Conservation (phyloP, 768 basidiomycete species). For the Serendipita sp. region DNA sequence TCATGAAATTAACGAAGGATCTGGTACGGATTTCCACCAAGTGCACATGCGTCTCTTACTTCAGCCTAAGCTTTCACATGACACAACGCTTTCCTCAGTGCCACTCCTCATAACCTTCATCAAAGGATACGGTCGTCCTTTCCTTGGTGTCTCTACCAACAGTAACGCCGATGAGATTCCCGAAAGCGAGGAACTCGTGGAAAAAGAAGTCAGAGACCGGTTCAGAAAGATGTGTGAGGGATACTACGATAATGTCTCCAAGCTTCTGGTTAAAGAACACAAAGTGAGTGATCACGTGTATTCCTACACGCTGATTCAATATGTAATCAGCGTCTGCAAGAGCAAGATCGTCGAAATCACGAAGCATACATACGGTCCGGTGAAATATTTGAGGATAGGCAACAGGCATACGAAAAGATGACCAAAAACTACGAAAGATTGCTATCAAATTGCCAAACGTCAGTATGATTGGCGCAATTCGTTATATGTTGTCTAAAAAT, state of each 20-base stretch:
- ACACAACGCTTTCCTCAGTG: slow-evolving; percentile 71
- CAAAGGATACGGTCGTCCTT: slow-evolving; percentile 81
- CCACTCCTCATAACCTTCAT: slow-evolving; percentile 85
- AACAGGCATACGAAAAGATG: slow-evolving; percentile 98
- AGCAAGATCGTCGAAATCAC: slow-evolving; percentile 91
- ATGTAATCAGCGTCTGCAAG: slow-evolving; percentile 64
- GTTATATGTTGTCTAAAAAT: background rate
- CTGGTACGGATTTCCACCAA: slow-evolving; percentile 40
- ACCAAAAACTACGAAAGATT: slow-evolving; percentile 90
- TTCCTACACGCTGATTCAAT: background rate
- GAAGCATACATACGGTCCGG: slow-evolving; percentile 99
- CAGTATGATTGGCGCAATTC: slow-evolving; percentile 16
- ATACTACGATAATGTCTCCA: slow-evolving; percentile 83
- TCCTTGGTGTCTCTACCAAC: slow-evolving; percentile 47
- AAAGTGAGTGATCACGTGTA: slow-evolving; percentile 47
- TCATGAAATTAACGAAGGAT: slow-evolving; percentile 76
- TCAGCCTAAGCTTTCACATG: slow-evolving; percentile 57
- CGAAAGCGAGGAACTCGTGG: slow-evolving; percentile 55
- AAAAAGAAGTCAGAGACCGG: slow-evolving; percentile 70
- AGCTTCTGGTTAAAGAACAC: slow-evolving; percentile 84
- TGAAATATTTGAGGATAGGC: slow-evolving; percentile 97
- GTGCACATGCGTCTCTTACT: slow-evolving; percentile 11
- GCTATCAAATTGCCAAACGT: slow-evolving; percentile 79
- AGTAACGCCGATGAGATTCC: background rate
- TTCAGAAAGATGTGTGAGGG: slow-evolving; percentile 88